A percentile compares a stretch with the other conserved stretches of the same genome.
Conservation (phyloP, 2,329 filamentous ascomycete species). For the Pseudocercospora eumusae region DNA sequence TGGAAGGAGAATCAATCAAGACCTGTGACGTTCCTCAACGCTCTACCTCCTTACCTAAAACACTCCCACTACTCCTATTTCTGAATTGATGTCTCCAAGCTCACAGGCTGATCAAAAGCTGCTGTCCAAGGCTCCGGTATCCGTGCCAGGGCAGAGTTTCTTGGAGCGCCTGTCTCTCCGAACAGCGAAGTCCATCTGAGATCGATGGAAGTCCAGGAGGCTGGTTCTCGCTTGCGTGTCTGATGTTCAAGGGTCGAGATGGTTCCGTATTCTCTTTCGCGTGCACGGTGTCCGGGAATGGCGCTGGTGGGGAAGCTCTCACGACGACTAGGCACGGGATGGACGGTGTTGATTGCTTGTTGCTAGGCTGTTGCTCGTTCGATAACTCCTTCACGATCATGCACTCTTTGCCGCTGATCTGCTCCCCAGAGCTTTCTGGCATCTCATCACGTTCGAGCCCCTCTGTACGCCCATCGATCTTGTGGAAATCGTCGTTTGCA, state of each 20-base stretch:
- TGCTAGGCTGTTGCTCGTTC: not conserved
- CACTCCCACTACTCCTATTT: not conserved
- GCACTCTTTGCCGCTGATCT: not conserved
- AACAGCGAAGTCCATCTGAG: not conserved
- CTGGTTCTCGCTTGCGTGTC: not conserved
- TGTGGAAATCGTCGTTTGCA: not conserved
- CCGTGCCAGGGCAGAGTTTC: not conserved
- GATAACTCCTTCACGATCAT: not conserved
- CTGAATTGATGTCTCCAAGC: not conserved
- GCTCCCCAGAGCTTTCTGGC: not conserved
- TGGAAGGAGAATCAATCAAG: no score
- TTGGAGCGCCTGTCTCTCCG: not conserved
- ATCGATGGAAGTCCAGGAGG: not conserved
- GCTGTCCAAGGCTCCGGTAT: not conserved
- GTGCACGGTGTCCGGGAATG: not conserved
- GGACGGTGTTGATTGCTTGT: not conserved
- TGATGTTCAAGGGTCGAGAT: no score
- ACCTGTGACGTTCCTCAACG: not conserved
- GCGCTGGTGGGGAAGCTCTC: not conserved
- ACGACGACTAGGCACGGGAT: not conserved
- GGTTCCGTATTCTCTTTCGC: slow-evolving; percentile 3
- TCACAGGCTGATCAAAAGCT: slow-evolving; percentile 1
- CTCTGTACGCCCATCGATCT: not conserved
- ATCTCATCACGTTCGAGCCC: not conserved
- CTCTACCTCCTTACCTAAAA: not conserved